phyloP scores from a whole-genome alignment of 139 green algal species.

The Eudorina sp. region DNA sequence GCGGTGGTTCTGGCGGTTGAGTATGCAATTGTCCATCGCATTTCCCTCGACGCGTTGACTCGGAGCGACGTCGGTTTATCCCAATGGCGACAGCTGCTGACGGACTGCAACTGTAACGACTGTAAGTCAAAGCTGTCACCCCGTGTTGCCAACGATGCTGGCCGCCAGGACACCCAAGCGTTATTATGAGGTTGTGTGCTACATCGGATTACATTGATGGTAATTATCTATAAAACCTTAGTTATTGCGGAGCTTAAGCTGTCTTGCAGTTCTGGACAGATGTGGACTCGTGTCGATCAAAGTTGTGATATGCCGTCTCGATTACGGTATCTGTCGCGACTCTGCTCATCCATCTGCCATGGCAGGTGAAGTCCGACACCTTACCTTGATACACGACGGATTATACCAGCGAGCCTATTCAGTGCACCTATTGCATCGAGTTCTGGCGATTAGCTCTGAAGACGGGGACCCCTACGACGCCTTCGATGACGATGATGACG shows the following conservation, averaged over 20 bases:
- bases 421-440: slow-evolving; percentile 23
- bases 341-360: no score
- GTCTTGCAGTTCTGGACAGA: no score
- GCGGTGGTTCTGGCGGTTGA: neutral
- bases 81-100: slow-evolving; percentile 1
- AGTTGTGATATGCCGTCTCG: no score
- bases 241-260: no score
- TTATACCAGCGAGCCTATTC: slow-evolving; percentile 47
- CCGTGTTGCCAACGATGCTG: no score
- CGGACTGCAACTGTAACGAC: slow-evolving; percentile 24
- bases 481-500: neutral
- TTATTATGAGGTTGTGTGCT: no score
- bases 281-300: no score
- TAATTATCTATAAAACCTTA: no score
- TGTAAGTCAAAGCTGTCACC: slow-evolving; percentile 18
- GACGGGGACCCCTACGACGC: slow-evolving; percentile 40
- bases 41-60: slow-evolving; percentile 10
- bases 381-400: slow-evolving; percentile 37
- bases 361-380: slow-evolving; percentile 3
- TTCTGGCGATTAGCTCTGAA: slow-evolving; percentile 36
- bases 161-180: no score
- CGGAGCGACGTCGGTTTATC: slow-evolving; percentile 35
- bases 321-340: no score
- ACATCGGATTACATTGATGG: no score
- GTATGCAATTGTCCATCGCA: slow-evolving; percentile 29